Percentiles rank a stretch among this genome's conserved stretches.
Conservation (phyloP, 2,329 filamentous ascomycete genomes). For the Aureobasidium musti region DNA sequence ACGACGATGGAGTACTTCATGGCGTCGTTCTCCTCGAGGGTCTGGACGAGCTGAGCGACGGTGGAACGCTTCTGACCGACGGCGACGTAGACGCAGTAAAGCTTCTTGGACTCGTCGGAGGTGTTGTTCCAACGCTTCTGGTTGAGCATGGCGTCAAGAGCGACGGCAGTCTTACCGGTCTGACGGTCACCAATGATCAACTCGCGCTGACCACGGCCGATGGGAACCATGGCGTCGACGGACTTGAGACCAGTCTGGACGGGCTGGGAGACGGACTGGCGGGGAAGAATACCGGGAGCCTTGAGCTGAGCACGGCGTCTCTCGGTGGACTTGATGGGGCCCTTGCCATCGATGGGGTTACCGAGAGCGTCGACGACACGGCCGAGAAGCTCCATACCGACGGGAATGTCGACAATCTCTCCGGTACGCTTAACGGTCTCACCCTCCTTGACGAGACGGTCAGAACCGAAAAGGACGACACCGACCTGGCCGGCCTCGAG, state of each 20-base stretch:
- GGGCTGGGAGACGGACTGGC: constrained; percentile 95
- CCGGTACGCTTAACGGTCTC: constrained; percentile 99
- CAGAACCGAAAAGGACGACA: constrained; percentile 99
- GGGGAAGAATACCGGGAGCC: constrained; percentile 96
- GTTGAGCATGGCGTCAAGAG: constrained; percentile 97
- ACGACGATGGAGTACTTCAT: constrained; percentile 98
- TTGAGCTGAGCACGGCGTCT: constrained; percentile 97
- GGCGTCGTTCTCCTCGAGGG: constrained; percentile 98
- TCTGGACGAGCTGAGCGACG: constrained; percentile 99
- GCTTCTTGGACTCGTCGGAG: constrained; percentile 93
- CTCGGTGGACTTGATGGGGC: constrained; percentile 88
- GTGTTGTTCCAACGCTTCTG: constrained; percentile 98
- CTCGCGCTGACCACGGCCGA: constrained; percentile 99
- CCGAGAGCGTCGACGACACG: constrained; percentile 98
- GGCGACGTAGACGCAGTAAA: constrained; percentile 99
- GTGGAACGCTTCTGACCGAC: constrained; percentile 99
- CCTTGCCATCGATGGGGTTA: constrained; percentile 99
- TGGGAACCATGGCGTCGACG: constrained; percentile 99
- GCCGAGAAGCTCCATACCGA: constrained; percentile 88
- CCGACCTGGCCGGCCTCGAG: constrained; percentile 99
- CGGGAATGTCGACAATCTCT: constrained; percentile 97
- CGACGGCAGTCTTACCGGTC: constrained; percentile 99
- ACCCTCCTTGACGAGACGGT: constrained; percentile 99
- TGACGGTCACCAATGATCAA: constrained; percentile 99
- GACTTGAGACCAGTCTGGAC: constrained; percentile 99